phyloP scores from a whole-genome alignment of 1,284 basidiomycete species.

The Malassezia arunalokei region DNA sequence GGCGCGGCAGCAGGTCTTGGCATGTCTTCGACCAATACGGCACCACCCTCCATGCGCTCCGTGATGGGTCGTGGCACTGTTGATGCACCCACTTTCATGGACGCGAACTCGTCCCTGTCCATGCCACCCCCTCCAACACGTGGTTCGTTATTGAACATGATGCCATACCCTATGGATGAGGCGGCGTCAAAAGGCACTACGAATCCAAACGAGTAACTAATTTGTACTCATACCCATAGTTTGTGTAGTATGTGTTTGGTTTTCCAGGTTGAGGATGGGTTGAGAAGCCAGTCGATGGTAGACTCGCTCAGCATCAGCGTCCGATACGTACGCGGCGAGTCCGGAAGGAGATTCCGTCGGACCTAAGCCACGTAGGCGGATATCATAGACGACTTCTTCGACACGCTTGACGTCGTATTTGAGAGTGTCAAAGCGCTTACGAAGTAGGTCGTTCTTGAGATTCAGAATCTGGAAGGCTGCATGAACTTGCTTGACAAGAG shows the following conservation, averaged over 20 bases:
- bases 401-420: constrained; percentile 46
- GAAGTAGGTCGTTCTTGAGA: constrained; percentile 39
- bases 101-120: constrained; percentile 5
- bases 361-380: constrained; percentile 26
- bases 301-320: constrained; percentile 15
- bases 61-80: constrained; percentile 4
- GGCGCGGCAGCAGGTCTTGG: background rate
- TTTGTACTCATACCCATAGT: background rate
- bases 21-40: constrained; percentile 1
- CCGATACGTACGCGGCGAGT: background rate
- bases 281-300: background rate
- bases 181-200: constrained; percentile 1
- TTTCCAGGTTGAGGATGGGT: background rate
- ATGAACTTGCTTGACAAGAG: constrained; percentile 39
- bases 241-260: background rate
- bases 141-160: constrained; percentile 12
- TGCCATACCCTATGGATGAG: constrained; percentile 12
- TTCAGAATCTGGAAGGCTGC: constrained; percentile 41
- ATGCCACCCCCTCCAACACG: constrained; percentile 5
- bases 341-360: background rate
- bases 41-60: background rate
- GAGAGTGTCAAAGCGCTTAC: constrained; percentile 41
- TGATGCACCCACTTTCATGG: constrained; percentile 9
- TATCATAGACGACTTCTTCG: constrained; percentile 44
- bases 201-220: constrained; percentile 1